Base-by-base conservation (phyloP, 352 stramenopile genomes). In the Globisporangium orthogonon region DNA sequence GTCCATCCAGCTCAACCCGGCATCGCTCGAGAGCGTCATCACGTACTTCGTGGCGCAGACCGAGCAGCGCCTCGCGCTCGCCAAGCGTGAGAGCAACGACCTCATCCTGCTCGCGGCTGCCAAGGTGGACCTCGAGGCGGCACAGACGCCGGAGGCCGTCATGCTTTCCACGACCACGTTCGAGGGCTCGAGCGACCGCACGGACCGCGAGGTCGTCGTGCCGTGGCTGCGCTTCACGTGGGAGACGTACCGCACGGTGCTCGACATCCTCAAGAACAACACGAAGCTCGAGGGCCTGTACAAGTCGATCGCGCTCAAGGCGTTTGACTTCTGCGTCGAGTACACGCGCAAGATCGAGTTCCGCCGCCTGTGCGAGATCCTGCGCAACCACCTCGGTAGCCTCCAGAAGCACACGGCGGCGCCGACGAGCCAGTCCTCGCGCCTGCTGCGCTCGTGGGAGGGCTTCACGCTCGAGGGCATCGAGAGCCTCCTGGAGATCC, bases 251-350 rank as follows among this genome's bases (percentile, higher is more conserved):
- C 85, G 97, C 48, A 97, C 94, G 41, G 91, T 98, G 39, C 74
- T 99, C 17, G 97, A 99, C 67, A 98, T 99, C 60, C 74, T 99
- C 18, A 96, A 97, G 70, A 94, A 80, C 67, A 98, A 98, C 70
- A 94, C 89, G 33, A 99, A 99, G 69, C 73, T 90, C 13, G 83
- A 93, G 62, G 58, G 62, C 10, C 65, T 93, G 3, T 93, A 93
- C 75, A 89, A 89, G 66, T 63, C 62, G 46, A 87, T 87, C 41
- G 89, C 68, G 63, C 59, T 91, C 57, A 80, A 89, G 67, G 86
- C 86, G 2, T 94, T 94, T 58, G 77, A 76, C 66, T 96, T 93
- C 55, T 92, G 76, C 67, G 70, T 78, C 50, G 89, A 91, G 47
- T 97, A 96, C 70, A 67, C 76, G 41, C 86, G 89, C 66, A 97